Base-by-base conservation (phyloP, 805 yeast species). In the Tetrapisispora arboricola region DNA sequence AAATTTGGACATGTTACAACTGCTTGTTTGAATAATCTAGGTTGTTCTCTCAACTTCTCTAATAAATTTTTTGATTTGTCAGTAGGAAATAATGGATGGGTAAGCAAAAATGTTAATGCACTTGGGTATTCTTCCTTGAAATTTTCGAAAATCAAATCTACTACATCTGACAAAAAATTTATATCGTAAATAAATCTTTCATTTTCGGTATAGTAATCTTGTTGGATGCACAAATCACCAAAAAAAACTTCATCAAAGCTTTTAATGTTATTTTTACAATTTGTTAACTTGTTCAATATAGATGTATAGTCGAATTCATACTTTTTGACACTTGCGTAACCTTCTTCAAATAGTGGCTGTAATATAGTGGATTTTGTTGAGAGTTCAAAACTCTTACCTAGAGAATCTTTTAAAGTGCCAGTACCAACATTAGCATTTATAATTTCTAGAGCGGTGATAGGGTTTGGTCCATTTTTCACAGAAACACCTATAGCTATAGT, bases 61-160 rank as follows among this genome's bases (percentile, higher is more conserved):
- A 90, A 61, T 34, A 88, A 58, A 1, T 77, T 78, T 4, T 64
- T 60, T 9, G 84, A 67, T 44, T 69, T 72, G 16, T 68, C 63
- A 13, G 66, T 60, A 9, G 96, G 96, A 61, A 81, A 87, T 16
- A 85, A 64, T 15, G 96, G 96, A 64, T 90, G 95, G 2, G 95
- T 83, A 46, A 90, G 67, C 26, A 88, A 67, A 54, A 84, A 88
- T 1, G 81, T 73, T 36, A 85, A 60, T 2, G 86, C 68, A 63
- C 51, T 79, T 78, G 39, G 92, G 71, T 55, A 61, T 45, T 46
- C 45, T 30, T 50, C 56, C 19, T 42, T 46, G 46, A 50, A 57
- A 16, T 43, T 50, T 18, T 49, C 48, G 36, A 79, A 63, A 6
- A 72, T 68, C 46, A 70, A 63, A 26, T 56, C 64, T 21, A 70